Conservation (phyloP, 2,329 filamentous ascomycete genomes). For the Xylaria multiplex region DNA sequence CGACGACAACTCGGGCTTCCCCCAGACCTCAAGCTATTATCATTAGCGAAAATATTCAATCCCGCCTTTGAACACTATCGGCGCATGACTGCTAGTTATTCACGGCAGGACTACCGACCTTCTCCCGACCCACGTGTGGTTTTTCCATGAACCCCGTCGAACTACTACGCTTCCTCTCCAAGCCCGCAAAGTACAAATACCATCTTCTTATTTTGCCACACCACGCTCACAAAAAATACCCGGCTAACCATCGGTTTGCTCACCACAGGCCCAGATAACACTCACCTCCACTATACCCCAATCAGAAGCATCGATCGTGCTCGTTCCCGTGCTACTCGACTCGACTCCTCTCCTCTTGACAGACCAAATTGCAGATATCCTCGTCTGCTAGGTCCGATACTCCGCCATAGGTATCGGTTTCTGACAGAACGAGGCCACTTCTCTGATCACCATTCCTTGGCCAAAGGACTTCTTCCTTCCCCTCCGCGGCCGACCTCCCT, state of each 20-base stretch:
- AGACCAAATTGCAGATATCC: conserved; percentile 63
- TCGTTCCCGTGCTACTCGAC: conserved; percentile 12
- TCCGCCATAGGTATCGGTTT: conserved; percentile 83
- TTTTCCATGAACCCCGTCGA: conserved; percentile 90
- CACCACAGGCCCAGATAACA: conserved; percentile 68
- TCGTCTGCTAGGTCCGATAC: conserved; percentile 89
- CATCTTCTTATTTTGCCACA: conserved; percentile 17
- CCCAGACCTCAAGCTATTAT: conserved; percentile 9
- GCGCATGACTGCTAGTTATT: conserved; percentile 30
- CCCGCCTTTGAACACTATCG: conserved; percentile 12
- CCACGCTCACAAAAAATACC: background rate
- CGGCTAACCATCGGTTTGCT: conserved; percentile 19
- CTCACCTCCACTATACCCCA: conserved; percentile 49
- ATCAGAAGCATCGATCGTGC: conserved; percentile 26
- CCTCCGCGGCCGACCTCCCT: conserved; percentile 88
- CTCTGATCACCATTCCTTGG: conserved; percentile 86
- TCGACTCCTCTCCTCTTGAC: conserved; percentile 25
- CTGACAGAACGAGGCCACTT: conserved; percentile 71
- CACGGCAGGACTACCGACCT: conserved; percentile 41
- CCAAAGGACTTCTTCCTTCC: conserved; percentile 83
- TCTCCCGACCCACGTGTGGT: conserved; percentile 46
- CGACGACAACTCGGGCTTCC: background rate
- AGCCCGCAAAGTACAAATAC: conserved; percentile 83
- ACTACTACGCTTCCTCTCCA: conserved; percentile 91
- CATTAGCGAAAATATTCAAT: conserved; percentile 14